Conservation (phyloP, 768 basidiomycete genomes). For the Suillus decipiens region DNA sequence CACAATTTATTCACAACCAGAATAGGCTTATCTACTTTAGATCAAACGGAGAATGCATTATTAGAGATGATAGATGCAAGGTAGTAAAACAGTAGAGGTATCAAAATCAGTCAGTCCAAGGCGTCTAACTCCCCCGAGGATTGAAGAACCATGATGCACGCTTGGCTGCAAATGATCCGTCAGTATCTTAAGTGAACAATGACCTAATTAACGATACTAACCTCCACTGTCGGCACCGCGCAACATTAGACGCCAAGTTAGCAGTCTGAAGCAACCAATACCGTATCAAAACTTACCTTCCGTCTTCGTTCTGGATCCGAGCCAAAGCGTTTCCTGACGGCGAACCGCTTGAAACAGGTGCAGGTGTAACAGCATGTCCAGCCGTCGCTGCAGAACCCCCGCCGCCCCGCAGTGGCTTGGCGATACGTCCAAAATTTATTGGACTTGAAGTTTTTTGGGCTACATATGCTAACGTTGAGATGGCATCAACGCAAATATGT, state of each 20-base stretch:
- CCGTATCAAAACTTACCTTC: conserved; percentile 47
- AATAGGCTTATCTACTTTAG: conserved; percentile 23
- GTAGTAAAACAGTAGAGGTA: conserved; percentile 16
- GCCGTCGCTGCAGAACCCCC: conserved; percentile 59
- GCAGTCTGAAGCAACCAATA: background rate
- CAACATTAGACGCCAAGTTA: conserved; percentile 22
- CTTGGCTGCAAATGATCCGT: conserved; percentile 61
- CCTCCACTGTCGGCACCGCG: conserved; percentile 34
- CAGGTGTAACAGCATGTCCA: conserved; percentile 41
- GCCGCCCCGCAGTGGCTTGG: conserved; percentile 93
- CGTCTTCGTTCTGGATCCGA: conserved; percentile 81
- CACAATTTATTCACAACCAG: conserved; percentile 4
- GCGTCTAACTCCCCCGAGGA: conserved; percentile 56
- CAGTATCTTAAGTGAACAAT: conserved; percentile 22
- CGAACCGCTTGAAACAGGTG: conserved; percentile 43
- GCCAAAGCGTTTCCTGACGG: conserved; percentile 63
- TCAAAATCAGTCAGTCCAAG: conserved; percentile 12
- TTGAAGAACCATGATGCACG: conserved; percentile 95
- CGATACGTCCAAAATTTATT: conserved; percentile 90
- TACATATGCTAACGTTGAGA: conserved; percentile 31
- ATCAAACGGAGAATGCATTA: conserved; percentile 25
- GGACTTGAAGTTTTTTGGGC: conserved; percentile 79
- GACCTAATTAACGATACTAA: conserved; percentile 24
- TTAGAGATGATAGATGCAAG: conserved; percentile 33
- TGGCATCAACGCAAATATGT: conserved; percentile 17